Evolutionary conservation across 1,284 basidiomycete genomes (phyloP).

Genomic region (Ustilago bromivora): DNA sequence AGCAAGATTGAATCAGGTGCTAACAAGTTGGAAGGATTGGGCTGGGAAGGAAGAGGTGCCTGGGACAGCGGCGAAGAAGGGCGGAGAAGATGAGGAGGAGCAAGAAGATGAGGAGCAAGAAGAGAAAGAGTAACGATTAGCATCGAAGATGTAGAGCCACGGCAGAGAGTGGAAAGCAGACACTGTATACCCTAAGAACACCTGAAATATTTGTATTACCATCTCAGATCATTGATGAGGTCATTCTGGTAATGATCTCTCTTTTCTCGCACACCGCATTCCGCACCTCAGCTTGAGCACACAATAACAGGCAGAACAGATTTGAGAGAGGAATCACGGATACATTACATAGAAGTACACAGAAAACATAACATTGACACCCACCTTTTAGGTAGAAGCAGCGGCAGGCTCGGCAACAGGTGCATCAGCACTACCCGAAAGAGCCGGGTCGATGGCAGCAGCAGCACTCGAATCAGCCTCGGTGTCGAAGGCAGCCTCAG

Average conservation of each 20-base stretch:
- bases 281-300: too few relatives aligned
- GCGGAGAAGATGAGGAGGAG: constrained; percentile 25
- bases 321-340: background rate
- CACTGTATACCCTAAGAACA: constrained; percentile 6
- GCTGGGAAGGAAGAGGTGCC: constrained; percentile 26
- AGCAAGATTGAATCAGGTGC: constrained; percentile 24
- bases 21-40: constrained; percentile 51
- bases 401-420: constrained; percentile 16
- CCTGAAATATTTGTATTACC: constrained; percentile 5
- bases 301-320: too few relatives aligned
- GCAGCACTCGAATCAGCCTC: constrained; percentile 4
- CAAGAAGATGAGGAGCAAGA: constrained; percentile 27
- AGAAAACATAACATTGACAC: background rate
- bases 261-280: too few relatives aligned
- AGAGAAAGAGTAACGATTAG: constrained; percentile 2
- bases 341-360: constrained; percentile 41
- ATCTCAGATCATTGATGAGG: background rate
- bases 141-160: background rate
- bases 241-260: background rate
- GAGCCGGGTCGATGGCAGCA: constrained; percentile 37
- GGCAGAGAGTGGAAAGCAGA: background rate
- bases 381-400: constrained; percentile 12
- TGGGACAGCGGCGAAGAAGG: background rate
- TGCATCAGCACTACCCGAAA: constrained; percentile 9
- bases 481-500: background rate